phyloP scores from a whole-genome alignment of 208 protist genomes.

The Trypanosoma conorhini region DNA sequence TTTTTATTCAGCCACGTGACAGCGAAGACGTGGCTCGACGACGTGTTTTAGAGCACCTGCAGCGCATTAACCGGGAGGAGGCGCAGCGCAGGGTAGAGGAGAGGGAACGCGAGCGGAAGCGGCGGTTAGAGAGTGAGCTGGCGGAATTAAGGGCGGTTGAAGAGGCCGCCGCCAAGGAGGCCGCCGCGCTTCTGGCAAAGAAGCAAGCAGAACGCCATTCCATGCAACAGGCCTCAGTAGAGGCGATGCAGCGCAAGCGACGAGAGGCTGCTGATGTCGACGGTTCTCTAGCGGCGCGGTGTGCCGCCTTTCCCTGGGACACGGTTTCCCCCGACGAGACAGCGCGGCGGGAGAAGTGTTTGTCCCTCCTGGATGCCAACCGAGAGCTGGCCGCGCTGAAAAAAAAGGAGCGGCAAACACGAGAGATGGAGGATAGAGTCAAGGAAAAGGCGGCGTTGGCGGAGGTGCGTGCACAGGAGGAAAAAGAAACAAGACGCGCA shows the following conservation, averaged over 20 bases:
- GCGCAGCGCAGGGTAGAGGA: constrained; percentile 50
- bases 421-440: constrained; percentile 2
- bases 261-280: constrained; percentile 2
- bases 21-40: constrained; percentile 13
- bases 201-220: constrained; percentile 11
- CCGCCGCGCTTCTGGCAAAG: background rate
- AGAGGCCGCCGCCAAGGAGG: constrained; percentile 21
- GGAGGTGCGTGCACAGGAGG: constrained; percentile 2
- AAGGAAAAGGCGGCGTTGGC: background rate
- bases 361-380: constrained; percentile 16
- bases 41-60: constrained; percentile 46
- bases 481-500: constrained; percentile 3
- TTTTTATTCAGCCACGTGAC: background rate
- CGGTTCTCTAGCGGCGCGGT: background rate
- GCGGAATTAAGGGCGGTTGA: constrained; percentile 22
- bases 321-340: background rate
- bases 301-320: constrained; percentile 13
- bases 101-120: constrained; percentile 21
- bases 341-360: constrained; percentile 12
- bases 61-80: constrained; percentile 50
- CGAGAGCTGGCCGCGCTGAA: constrained; percentile 17
- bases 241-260: constrained; percentile 10
- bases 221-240: constrained; percentile 8
- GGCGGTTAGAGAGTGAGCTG: constrained; percentile 19
- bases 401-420: constrained; percentile 10